Evolutionary conservation across 2,329 filamentous ascomycete genomes (phyloP).

Genomic region (Claviceps maximensis): DNA sequence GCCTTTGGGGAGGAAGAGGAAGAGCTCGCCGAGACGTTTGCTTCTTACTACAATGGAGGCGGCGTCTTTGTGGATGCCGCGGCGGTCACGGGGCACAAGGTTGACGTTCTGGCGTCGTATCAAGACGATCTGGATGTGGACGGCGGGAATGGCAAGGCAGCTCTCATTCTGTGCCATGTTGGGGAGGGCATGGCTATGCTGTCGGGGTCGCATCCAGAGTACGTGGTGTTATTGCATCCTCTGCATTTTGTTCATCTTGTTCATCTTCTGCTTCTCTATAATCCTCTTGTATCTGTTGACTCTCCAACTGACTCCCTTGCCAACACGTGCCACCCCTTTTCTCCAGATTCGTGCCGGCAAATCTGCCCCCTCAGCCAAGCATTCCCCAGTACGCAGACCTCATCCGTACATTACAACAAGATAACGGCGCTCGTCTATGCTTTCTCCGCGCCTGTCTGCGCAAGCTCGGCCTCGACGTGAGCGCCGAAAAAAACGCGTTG

Average conservation of each 20-base stretch:
- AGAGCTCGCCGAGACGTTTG: slow-evolving; percentile 47
- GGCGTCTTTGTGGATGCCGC: slow-evolving; percentile 79
- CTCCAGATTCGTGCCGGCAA: slow-evolving; percentile 64
- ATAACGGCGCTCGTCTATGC: slow-evolving; percentile 54
- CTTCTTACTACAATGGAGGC: slow-evolving; percentile 86
- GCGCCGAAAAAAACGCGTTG: slow-evolving; percentile 46
- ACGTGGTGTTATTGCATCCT: slow-evolving; percentile 6
- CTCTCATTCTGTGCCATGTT: slow-evolving; percentile 70
- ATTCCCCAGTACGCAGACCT: slow-evolving; percentile 58
- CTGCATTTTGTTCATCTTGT: neutral
- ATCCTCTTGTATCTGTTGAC: neutral
- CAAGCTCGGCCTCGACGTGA: slow-evolving; percentile 73
- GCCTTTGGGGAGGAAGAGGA: slow-evolving; percentile 40
- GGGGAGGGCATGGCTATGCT: slow-evolving; percentile 69
- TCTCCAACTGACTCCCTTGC: neutral
- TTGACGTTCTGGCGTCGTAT: slow-evolving; percentile 76
- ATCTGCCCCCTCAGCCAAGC: slow-evolving; percentile 55
- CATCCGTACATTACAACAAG: slow-evolving; percentile 51
- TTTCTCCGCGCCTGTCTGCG: slow-evolving; percentile 70
- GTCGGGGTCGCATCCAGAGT: slow-evolving; percentile 90
- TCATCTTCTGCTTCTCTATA: neutral
- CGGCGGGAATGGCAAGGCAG: slow-evolving; percentile 58
- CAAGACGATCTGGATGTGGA: slow-evolving; percentile 63
- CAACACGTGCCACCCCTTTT: slow-evolving; percentile 5
- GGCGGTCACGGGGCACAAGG: slow-evolving; percentile 44